These are phyloP conservation scores for Tricharina praecox DNA, from an alignment of 495 filamentous ascomycete genomes.

Conservation along the genomic window DNA sequence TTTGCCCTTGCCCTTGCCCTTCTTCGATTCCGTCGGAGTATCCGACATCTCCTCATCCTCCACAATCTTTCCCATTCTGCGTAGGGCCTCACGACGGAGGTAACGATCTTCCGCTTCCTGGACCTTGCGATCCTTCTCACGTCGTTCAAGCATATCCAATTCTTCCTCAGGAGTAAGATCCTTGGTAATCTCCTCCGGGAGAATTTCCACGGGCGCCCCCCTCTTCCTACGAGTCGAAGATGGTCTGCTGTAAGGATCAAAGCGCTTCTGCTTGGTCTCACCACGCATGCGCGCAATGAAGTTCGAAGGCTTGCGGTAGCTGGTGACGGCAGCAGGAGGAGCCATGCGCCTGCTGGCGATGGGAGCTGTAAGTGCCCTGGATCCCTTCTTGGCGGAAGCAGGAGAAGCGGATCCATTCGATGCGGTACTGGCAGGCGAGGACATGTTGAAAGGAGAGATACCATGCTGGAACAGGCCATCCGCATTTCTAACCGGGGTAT, in stretches of 20 bases:
- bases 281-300: constrained; percentile 24
- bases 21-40: neutral
- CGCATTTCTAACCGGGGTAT: neutral
- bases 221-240: neutral
- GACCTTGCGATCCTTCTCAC: constrained; percentile 21
- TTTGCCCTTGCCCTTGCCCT: constrained; percentile 15
- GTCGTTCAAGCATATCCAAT: constrained; percentile 17
- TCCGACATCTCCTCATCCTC: constrained; percentile 23
- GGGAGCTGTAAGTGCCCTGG: constrained; percentile 9
- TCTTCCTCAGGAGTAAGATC: constrained; percentile 23
- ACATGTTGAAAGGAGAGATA: neutral
- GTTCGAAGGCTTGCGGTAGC: constrained; percentile 16
- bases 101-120: constrained; percentile 20
- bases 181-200: constrained; percentile 11
- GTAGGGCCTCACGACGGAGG: constrained; percentile 16
- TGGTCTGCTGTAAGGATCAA: constrained; percentile 13
- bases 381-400: constrained; percentile 1
- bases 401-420: neutral
- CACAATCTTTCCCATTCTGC: constrained; percentile 10
- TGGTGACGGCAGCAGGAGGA: neutral
- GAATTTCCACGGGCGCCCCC: neutral
- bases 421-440: constrained; percentile 11
- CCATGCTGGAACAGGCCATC: constrained; percentile 8
- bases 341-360: neutral
- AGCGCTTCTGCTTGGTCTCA: constrained; percentile 14